Percentiles rank a stretch among this genome's conserved stretches.
These are phyloP conservation scores for Pleoardoris graminearum DNA, from an alignment of 2,329 filamentous ascomycete genomes.

Conservation along the genomic window DNA sequence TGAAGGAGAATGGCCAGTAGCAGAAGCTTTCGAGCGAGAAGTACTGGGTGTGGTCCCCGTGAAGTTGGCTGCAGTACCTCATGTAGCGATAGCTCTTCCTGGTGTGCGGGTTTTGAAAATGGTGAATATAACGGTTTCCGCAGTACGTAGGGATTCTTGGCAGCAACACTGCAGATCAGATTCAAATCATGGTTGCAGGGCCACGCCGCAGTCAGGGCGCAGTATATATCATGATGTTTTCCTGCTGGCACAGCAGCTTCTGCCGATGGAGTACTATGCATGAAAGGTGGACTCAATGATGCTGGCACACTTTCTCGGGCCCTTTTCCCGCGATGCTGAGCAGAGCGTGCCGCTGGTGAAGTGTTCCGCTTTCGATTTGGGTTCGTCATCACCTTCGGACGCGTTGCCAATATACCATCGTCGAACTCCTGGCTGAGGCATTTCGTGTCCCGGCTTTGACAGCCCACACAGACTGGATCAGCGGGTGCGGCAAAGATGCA, in stretches of 20 bases:
- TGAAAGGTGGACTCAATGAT: no score
- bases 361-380: not conserved
- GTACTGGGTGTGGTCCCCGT: constrained; percentile 29
- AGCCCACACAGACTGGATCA: constrained; percentile 11
- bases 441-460: constrained; percentile 11
- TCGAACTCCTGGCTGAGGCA: constrained; percentile 23
- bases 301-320: not conserved
- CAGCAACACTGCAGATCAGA: constrained; percentile 38
- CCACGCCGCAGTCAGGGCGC: not conserved
- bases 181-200: constrained; percentile 6
- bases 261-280: not conserved
- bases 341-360: not conserved
- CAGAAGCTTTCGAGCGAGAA: constrained; percentile 37
- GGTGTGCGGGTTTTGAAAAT: constrained; percentile 25
- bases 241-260: no score
- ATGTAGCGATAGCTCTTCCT: constrained; percentile 25
- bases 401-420: constrained; percentile 10
- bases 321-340: not conserved
- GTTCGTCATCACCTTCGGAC: not conserved
- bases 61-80: constrained; percentile 35
- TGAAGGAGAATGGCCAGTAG: constrained; percentile 33
- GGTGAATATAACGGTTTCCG: not conserved
- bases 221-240: not conserved
- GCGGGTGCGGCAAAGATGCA: constrained; percentile 19
- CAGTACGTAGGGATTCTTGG: constrained; percentile 20